Evolutionary conservation across 768 basidiomycete genomes (phyloP), one percentile per base, ranked within the genome.

Genomic region (Boletus patriciae): DNA sequence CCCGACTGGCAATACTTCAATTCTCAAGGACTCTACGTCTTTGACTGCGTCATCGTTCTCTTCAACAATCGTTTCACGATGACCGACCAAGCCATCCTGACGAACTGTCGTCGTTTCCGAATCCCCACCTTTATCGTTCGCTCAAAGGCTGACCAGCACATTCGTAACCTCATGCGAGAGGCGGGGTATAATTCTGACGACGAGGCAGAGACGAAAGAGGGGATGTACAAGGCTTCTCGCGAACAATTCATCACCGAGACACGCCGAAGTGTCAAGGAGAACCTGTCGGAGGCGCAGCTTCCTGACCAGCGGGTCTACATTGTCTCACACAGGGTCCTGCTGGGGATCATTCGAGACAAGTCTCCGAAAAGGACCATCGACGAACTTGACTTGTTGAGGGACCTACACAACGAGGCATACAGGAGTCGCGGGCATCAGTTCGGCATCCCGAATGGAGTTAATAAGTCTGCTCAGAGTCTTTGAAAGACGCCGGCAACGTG

Each of bases 1-100:
- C 66, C 71, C 19, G 73, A 72, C 50, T 76, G 72, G 72, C 66
- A 73, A 37, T 76, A 76, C 55, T 76, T 76, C 57, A 74, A 74
- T 34, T 64, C 70, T 12, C 71, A 75, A 45, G 74, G 74, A 12
- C 66, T 76, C 33, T 76, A 67, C 48, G 63, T 73, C 53, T 76
- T 76, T 52, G 73, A 76, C 45, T 69, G 65, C 25, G 59, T 76
- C 58, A 52, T 76, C 50, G 63, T 76, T 25, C 54, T 76, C 12
- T 70, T 74, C 64, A 69, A 71, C 51, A 67, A 62, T 43, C 73
- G 75, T 0, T 72, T 76, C 54, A 73, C 71, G 5, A 59, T 61
- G 58, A 75, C 74, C 13, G 75, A 74, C 56, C 65, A 72, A 15
- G 73, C 73, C 6, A 72, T 76, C 36, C 54, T 76, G 34, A 48